Conservation (phyloP, 306 rosid genomes). For the Gastrolobium bilobum region DNA sequence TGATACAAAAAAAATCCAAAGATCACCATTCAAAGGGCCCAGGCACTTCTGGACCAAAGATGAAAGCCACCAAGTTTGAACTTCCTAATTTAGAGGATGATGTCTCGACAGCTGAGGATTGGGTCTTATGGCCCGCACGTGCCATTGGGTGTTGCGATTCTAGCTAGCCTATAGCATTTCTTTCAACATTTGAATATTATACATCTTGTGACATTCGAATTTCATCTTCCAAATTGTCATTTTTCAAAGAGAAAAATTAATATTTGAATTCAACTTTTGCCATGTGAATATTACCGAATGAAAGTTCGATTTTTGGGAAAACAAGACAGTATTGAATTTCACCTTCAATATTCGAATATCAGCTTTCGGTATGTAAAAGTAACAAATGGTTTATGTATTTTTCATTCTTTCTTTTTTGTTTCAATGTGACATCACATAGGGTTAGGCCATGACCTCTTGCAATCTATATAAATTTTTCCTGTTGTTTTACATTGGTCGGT, state of each 20-base stretch:
- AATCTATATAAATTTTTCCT: too few relatives aligned
- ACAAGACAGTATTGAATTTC: neutral
- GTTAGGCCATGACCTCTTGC: too few relatives aligned
- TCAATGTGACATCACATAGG: too few relatives aligned
- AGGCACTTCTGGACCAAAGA: slow-evolving; percentile 1
- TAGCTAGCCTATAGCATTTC: neutral
- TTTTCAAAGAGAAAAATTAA: neutral
- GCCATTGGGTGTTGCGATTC: slow-evolving; percentile 15
- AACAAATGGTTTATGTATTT: neutral
- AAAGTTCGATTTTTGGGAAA: neutral
- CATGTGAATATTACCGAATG: neutral
- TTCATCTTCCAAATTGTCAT: neutral
- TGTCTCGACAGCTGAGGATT: neutral
- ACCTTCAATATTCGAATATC: too few relatives aligned
- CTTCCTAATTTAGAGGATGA: neutral
- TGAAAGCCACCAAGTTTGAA: neutral
- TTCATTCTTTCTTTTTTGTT: too few relatives aligned
- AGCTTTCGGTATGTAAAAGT: neutral
- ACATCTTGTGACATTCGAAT: neutral
- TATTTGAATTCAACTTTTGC: neutral
- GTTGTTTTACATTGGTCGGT: too few relatives aligned
- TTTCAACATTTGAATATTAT: too few relatives aligned
- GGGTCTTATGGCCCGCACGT: slow-evolving; percentile 33
- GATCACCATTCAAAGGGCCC: neutral
- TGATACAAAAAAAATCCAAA: neutral